Percentiles rank a stretch among this genome's conserved stretches.
phyloP scores from a whole-genome alignment of 331 rosid species.

The Dryas integrifolia region DNA sequence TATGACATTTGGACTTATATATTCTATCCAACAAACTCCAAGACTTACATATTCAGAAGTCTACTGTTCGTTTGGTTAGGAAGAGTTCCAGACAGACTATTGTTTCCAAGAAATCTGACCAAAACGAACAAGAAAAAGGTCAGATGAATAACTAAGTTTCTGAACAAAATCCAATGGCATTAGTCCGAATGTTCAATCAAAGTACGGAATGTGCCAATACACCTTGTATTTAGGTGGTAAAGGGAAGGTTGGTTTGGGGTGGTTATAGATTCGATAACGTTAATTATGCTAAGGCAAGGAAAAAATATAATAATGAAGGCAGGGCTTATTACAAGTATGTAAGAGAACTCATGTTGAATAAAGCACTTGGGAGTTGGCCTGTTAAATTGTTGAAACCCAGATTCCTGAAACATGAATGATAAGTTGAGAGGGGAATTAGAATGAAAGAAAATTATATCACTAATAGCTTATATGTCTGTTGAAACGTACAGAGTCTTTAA shows the following conservation, averaged over 20 bases:
- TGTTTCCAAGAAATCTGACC: constrained; percentile 73
- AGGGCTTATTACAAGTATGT: constrained; percentile 42
- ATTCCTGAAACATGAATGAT: constrained; percentile 47
- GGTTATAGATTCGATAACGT: neutral
- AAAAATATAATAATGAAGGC: neutral
- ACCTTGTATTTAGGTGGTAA: neutral
- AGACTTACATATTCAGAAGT: constrained; percentile 21
- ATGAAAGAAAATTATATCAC: constrained; percentile 34
- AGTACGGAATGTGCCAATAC: no score
- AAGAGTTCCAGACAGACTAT: constrained; percentile 48
- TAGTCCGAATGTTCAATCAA: no score
- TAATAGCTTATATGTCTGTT: neutral
- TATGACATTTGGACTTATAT: constrained; percentile 43
- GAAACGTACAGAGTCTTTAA: constrained; percentile 19
- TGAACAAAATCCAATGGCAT: neutral
- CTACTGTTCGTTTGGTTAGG: constrained; percentile 38
- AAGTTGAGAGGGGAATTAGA: neutral
- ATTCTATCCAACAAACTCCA: neutral
- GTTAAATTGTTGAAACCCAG: constrained; percentile 65
- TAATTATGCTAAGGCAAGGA: no score
- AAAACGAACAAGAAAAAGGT: constrained; percentile 5
- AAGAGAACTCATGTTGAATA: constrained; percentile 56
- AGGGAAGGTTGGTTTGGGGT: neutral
- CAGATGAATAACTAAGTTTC: neutral
- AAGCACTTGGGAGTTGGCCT: constrained; percentile 48